Base-by-base conservation (phyloP, 2,329 filamentous ascomycete species). In the Grosmannia serpens region DNA sequence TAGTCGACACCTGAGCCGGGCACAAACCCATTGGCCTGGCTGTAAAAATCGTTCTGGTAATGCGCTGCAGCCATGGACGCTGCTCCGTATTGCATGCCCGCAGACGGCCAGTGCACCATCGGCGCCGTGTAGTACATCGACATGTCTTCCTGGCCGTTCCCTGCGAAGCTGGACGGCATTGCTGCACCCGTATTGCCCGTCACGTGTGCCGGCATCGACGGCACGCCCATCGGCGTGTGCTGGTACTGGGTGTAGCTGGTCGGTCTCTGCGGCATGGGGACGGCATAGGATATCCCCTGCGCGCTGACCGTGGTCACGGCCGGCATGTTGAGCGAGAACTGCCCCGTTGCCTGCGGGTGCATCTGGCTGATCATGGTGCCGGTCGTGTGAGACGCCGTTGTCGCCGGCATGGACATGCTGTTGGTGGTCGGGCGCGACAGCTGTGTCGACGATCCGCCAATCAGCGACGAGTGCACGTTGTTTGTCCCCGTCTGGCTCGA, bases 401-500 rank as follows among this genome's bases (percentile, higher is more conserved):
- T 58, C 15, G 47, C 46, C 15, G 57, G 61, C 15, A 58, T 46
- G 6, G 58, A 60, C 8, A 47, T 27, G 54, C 56, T 58, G 53
- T 56, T 55, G 26, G 35, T 55, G 26, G 35, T 57, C 11, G 49
- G 55, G 26, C 24, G 41, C 2, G 59, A 59, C 27, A 44, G 44
- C 15, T 61, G 59, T 6, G 59, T 62, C 1, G 61, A 60, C 13
- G 61, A 62, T 26, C 61, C 61, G 7, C 59, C 61, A 10, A 60
- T n/a, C 31, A 58, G 58, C 7, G 58, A 60, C 44, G 55, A 41
- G 35, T 53, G 51, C 10, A 51, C 27, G 17, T 59, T 58, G 58
- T 59, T 55, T 4, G 61, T 59, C 15, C 55, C 58, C 1, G 60
- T 59, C 33, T 52, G 58, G 46, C 64, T 64, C 3, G 63, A 64